Percentiles rank a stretch among this genome's conserved stretches.
These are phyloP conservation scores for Rhynchospora pubera DNA, from an alignment of 176 grass and related monocot genomes.

Conservation along the genomic window DNA sequence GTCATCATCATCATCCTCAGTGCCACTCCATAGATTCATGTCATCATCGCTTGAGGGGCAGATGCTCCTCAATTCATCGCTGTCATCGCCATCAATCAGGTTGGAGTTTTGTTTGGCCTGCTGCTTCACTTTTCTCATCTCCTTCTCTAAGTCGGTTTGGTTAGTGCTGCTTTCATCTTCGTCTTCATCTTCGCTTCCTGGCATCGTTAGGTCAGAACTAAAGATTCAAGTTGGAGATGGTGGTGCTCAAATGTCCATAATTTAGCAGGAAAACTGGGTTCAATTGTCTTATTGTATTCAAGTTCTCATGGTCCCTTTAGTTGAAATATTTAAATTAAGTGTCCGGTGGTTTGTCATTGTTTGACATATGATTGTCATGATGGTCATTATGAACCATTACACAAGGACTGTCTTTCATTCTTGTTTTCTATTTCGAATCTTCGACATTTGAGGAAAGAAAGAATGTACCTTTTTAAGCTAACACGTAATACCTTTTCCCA, in stretches of 20 bases:
- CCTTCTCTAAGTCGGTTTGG: conserved; percentile 50
- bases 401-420: no score
- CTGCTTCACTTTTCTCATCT: conserved; percentile 84
- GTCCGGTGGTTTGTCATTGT: no score
- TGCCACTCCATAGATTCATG: conserved; percentile 81
- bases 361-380: neutral
- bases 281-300: neutral
- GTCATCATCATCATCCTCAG: conserved; percentile 62
- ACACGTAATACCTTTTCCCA: neutral
- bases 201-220: neutral
- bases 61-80: conserved; percentile 82
- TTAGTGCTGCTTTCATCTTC: conserved; percentile 30
- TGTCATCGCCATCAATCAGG: conserved; percentile 72
- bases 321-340: no score
- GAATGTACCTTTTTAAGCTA: no score
- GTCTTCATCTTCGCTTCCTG: conserved; percentile 64
- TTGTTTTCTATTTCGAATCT: no score
- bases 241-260: neutral
- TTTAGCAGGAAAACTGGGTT: neutral
- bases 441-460: no score
- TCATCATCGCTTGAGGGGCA: conserved; percentile 84
- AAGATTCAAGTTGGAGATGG: neutral
- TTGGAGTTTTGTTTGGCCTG: conserved; percentile 64
- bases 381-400: neutral
- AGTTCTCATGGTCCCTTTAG: no score